Percentiles rank a stretch among this genome's conserved stretches.
These are phyloP conservation scores for Baorangia bicolor DNA, from an alignment of 768 basidiomycete genomes.

Conservation along the genomic window DNA sequence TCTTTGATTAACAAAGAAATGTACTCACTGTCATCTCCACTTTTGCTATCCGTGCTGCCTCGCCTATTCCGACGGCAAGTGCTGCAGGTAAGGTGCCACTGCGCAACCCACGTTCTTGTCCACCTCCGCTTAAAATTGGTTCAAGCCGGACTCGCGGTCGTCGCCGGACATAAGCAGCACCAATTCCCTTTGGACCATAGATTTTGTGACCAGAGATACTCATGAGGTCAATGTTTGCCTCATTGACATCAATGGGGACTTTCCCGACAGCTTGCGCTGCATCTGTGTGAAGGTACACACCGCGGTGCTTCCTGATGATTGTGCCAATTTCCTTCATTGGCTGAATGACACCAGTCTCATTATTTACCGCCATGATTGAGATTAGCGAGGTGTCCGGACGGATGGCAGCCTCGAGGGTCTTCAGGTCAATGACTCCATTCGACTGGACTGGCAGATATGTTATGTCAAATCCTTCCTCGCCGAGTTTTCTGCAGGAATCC, in stretches of 20 bases:
- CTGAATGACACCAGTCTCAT: constrained; percentile 98
- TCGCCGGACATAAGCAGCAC: constrained; percentile 91
- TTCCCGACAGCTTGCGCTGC: constrained; percentile 95
- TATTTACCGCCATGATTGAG: constrained; percentile 98
- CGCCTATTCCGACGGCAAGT: constrained; percentile 89
- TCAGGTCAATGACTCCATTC: constrained; percentile 80
- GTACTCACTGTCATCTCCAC: constrained; percentile 87
- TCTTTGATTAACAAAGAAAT: constrained; percentile 34
- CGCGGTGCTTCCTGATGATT: constrained; percentile 80
- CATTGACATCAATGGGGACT: constrained; percentile 90
- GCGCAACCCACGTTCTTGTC: constrained; percentile 93
- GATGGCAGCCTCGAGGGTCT: constrained; percentile 81
- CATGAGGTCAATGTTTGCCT: constrained; percentile 93
- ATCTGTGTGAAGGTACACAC: constrained; percentile 95
- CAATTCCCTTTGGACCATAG: constrained; percentile 96
- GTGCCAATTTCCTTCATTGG: constrained; percentile 94
- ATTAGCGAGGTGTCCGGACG: constrained; percentile 92
- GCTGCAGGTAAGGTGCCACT: constrained; percentile 93
- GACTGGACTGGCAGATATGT: constrained; percentile 94
- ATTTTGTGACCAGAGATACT: constrained; percentile 97
- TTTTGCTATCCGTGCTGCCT: constrained; percentile 90
- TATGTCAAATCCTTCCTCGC: constrained; percentile 96
- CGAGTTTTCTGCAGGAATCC: constrained; percentile 93
- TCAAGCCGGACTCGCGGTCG: constrained; percentile 92
- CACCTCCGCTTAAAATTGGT: constrained; percentile 93